These are phyloP conservation scores for Lobulomyces angularis DNA, from an alignment of 192 early-diverging fungal species.

Conservation along the genomic window DNA sequence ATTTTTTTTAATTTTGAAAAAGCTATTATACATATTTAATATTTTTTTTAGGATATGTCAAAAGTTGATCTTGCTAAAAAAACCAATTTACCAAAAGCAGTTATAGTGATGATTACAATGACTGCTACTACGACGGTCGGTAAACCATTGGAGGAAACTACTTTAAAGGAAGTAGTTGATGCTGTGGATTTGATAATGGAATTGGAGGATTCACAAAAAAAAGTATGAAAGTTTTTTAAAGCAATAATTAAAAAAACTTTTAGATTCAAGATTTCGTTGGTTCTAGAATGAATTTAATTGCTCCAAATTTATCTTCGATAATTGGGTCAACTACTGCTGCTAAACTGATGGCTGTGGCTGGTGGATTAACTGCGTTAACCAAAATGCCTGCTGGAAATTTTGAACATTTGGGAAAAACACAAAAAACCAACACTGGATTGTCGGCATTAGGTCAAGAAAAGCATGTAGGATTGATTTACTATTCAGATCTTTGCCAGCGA, in stretches of 20 bases:
- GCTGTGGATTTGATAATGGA: constrained; percentile 67
- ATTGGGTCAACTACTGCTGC: constrained; percentile 79
- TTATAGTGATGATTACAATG: constrained; percentile 83
- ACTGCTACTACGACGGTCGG: constrained; percentile 80
- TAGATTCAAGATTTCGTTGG: constrained; percentile 82
- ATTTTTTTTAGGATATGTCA: constrained; percentile 48
- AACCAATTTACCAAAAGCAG: no score
- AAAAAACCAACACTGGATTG: constrained; percentile 50
- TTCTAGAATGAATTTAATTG: constrained; percentile 80
- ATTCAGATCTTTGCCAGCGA: constrained; percentile 54
- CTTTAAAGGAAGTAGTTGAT: constrained; percentile 52
- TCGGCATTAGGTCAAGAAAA: constrained; percentile 49
- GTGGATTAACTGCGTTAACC: constrained; percentile 70
- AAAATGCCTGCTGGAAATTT: constrained; percentile 90
- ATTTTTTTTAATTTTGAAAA: constrained; percentile 1
- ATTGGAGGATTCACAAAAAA: constrained; percentile 58
- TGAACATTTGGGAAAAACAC: constrained; percentile 45
- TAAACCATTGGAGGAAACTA: constrained; percentile 39
- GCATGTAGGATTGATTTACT: constrained; percentile 71
- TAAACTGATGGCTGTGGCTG: constrained; percentile 78
- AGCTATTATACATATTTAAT: constrained; percentile 1
- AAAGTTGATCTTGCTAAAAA: constrained; percentile 72
- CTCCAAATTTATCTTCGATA: constrained; percentile 83
- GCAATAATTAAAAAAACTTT: no score
- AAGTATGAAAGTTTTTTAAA: constrained; percentile 22